Percentiles rank a stretch among this genome's conserved stretches.
Conservation (phyloP, 2,329 filamentous ascomycete genomes). For the Gaeumannomyces sp. region DNA sequence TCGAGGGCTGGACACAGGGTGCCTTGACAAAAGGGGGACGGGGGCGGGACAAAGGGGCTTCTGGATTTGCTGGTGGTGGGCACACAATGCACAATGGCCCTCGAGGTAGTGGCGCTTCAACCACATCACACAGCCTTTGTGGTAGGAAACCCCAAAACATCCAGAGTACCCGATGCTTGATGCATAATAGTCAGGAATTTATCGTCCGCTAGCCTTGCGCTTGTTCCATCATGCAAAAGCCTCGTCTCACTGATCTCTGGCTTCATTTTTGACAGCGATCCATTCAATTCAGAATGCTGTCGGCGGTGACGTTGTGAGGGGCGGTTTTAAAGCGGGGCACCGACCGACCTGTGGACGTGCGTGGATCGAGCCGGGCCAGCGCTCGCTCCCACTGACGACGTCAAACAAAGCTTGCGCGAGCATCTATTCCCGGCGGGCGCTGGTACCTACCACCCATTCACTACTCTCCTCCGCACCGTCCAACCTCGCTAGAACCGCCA, state of each 20-base stretch:
- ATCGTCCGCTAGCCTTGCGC: too few relatives aligned
- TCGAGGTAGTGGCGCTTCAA: background rate
- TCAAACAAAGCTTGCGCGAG: background rate
- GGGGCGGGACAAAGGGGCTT: background rate
- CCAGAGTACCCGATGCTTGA: background rate
- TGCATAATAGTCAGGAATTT: background rate
- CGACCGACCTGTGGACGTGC: background rate
- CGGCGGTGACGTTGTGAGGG: background rate
- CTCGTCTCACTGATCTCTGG: background rate
- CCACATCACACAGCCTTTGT: too few relatives aligned
- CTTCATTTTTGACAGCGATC: background rate
- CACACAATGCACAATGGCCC: background rate
- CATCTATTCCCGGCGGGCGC: background rate
- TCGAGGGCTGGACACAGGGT: too few relatives aligned
- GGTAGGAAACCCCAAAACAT: background rate
- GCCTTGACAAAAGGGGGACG: background rate
- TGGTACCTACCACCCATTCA: background rate
- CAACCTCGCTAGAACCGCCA: background rate
- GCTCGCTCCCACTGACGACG: background rate
- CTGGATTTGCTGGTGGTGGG: background rate
- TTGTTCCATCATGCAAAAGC: too few relatives aligned
- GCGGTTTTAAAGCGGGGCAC: background rate
- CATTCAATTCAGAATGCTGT: too few relatives aligned
- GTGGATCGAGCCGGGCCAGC: background rate
- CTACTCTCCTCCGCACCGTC: too few relatives aligned